Percentiles rank a stretch among this genome's conserved stretches.
Conservation (phyloP, 306 rosid species). For the Pueraria montana region DNA sequence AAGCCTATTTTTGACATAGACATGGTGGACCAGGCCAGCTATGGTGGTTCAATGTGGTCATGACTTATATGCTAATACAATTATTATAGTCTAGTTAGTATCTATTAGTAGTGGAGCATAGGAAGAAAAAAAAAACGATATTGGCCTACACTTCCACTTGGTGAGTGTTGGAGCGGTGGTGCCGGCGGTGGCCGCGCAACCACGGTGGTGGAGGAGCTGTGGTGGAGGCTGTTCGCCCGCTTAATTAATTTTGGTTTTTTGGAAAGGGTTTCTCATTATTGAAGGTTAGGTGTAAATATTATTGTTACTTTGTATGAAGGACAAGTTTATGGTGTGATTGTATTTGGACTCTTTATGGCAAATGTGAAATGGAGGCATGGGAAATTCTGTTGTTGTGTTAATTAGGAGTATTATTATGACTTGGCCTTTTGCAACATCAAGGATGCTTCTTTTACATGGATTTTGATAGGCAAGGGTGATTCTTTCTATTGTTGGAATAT, state of each 20-base stretch:
- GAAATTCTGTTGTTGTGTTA: conserved; percentile 16
- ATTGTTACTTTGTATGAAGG: conserved; percentile 22
- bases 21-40: conserved; percentile 62
- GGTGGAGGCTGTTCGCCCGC: conserved; percentile 75
- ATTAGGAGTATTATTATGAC: background rate
- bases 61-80: conserved; percentile 38
- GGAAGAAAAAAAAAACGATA: background rate
- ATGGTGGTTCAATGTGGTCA: conserved; percentile 74
- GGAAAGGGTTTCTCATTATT: conserved; percentile 30
- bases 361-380: background rate
- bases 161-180: conserved; percentile 29
- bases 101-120: conserved; percentile 5
- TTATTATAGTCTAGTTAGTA: background rate
- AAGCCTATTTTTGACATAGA: conserved; percentile 72
- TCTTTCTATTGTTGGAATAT: background rate
- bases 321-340: conserved; percentile 13
- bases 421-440: background rate
- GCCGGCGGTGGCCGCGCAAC: conserved; percentile 28
- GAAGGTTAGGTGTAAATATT: conserved; percentile 56
- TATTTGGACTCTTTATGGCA: background rate
- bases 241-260: conserved; percentile 41
- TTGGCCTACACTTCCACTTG: conserved; percentile 10
- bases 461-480: background rate
- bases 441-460: background rate
- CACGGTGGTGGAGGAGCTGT: conserved; percentile 53